Base-by-base conservation (phyloP, 2,329 filamentous ascomycete species). In the Aspergillus ustus region DNA sequence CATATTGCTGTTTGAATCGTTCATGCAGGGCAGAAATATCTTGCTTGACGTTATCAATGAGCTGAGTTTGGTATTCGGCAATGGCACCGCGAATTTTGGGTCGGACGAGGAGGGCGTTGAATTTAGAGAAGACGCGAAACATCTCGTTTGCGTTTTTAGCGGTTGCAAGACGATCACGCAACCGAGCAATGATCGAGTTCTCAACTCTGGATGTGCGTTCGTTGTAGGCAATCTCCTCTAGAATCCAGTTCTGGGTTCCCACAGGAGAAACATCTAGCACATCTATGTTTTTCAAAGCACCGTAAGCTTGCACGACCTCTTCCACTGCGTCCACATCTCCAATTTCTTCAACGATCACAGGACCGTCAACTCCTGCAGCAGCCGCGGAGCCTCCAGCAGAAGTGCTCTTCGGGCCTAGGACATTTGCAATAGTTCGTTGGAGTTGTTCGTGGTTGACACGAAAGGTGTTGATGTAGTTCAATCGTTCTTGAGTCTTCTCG, bases 41-140 rank as follows among this genome's bases (percentile, higher is more conserved):
- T 72, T 93, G 89, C 77, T 98, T 98, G 71, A 99, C 95, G 70
- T 96, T 97, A 71, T 97, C 93, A 75, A 99, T 97, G 37, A 99
- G 88, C 77, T 97, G 93, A 4, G 94, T 95, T 77, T 99, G 95
- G 75, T 99, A 99, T 79, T 99, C 94, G 48, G 93, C 91, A 72
- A 99, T 99, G 59, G 95, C 96, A 68, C 96, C 93, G 67, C 95
- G 90, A 79, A 99, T 98, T 84, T 99, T 99, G n/a, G 95, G 95
- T 62, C 95, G 89, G 60, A 99, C 94, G 70, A 99, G 96, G 31
- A 99, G 88, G 2, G 95, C 95, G 75, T 99, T 99, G 85, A 99
- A 99, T 75, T 98, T 98, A 57, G 95, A 98, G 77, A 99, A 99
- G 64, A 99, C 95, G 58, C 96, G 91, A 77, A 99, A 99, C 95